A percentile compares a stretch with the other conserved stretches of the same genome.
These are phyloP conservation scores for Arthromyces matolae DNA, from an alignment of 768 basidiomycete genomes.

Conservation along the genomic window DNA sequence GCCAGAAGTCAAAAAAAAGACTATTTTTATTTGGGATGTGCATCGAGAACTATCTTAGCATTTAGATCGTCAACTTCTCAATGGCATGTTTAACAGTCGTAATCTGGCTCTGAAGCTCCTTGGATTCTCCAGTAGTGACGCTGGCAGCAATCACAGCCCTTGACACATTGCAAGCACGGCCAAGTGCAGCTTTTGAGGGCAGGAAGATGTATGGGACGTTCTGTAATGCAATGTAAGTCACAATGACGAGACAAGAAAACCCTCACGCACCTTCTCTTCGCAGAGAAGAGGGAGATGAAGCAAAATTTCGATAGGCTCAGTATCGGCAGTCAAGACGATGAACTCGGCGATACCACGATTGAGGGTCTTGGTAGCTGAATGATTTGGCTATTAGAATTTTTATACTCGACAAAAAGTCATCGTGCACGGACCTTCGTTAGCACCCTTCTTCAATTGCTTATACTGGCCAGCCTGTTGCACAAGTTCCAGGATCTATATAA, in stretches of 20 bases:
- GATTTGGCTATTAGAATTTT: constrained; percentile 9
- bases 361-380: constrained; percentile 89
- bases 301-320: constrained; percentile 96
- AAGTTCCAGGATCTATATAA: constrained; percentile 81
- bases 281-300: constrained; percentile 96
- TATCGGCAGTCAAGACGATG: constrained; percentile 94
- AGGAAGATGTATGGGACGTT: constrained; percentile 97
- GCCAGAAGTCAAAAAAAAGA: too few species aligned
- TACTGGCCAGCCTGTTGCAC: constrained; percentile 95
- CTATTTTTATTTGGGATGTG: background rate
- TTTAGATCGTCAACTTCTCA: constrained; percentile 58
- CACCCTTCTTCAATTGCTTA: constrained; percentile 98
- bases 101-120: constrained; percentile 88
- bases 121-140: constrained; percentile 93
- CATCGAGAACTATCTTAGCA: background rate
- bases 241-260: background rate
- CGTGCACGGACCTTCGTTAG: constrained; percentile 79
- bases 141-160: constrained; percentile 93
- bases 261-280: constrained; percentile 84
- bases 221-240: constrained; percentile 33
- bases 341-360: constrained; percentile 98
- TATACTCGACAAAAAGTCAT: background rate
- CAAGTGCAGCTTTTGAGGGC: constrained; percentile 91
- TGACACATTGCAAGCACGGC: constrained; percentile 93
- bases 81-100: constrained; percentile 78